Base-by-base conservation (phyloP, 148 eudicot genomes). In the Oxyria digyna region DNA sequence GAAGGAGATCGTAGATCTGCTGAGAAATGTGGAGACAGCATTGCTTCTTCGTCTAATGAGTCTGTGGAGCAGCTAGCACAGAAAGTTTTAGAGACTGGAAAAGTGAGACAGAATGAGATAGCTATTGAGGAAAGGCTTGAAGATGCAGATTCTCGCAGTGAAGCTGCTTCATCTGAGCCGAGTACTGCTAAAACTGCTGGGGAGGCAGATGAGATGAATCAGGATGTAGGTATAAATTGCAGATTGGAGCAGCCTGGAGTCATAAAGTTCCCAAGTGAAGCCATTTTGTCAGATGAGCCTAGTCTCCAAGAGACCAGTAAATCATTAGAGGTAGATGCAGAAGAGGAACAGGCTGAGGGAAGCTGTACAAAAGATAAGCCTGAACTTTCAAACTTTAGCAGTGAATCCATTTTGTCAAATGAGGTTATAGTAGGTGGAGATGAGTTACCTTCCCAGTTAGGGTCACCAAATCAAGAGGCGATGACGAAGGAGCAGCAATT, bases 211-310 rank as follows among this genome's bases (percentile, higher is more conserved):
- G 80, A 71, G 46, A 13, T 18, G 43, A 41, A n/a, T 20, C 26
- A 23, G 31, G 38, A 66, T 37, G 69, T 3, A 10, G 18, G 43
- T 18, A 6, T 37, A 31, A 67, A 50, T 67, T 67, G 69, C 67
- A 46, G 72, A 42, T 57, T 62, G 29, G 63, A 78, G 24, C 74
- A 72, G 35, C 45, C 29, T 68, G 69, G 64, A 74, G 54, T n/a
- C 11, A 54, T 24, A 29, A 69, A 62, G 67, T 31, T 48, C 52
- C 42, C 50, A 1, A 21, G 27, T 41, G 75, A 71, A 52, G 64
- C 70, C n/a, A 37, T 55, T 24, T 31, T 33, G 13, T 27, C 54
- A 41, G 40, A 65, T 48, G 84, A 73, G 17, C 42, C 68, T 62
- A 64, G 40, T 29, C 52, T 32, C 69, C 70, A 38, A 17, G 71